Base-by-base conservation (phyloP, 345 rosid genomes). In the Salix brachista region DNA sequence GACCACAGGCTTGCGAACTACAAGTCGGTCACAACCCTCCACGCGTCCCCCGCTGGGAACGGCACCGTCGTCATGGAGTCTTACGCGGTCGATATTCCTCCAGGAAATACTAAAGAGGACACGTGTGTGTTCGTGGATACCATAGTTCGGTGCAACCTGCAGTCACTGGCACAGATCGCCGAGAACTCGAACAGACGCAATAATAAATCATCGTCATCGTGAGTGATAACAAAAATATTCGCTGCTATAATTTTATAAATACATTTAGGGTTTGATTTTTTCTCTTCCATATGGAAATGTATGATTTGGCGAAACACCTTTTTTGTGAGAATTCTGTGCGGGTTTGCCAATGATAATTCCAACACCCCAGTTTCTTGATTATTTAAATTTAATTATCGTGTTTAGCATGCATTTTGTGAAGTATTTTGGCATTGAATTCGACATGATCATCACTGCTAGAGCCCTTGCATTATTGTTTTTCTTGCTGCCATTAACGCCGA, bases 81-180 rank as follows among this genome's bases (percentile, higher is more conserved):
- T 0, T 86, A 86, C 87, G 87, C 83, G 52, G 89, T 86, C 78
- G 89, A 86, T 60, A 76, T 84, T 18, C 89, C 89, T 12, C 81
- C 83, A 23, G 89, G 89, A n/a, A 86, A 84, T 82, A 84, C 87
- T 8, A 73, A 78, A 61, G 89, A 86, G 77, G 89, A 86, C 73
- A 84, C 89, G 16, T 85, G 82, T 26, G 80, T 79, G 72, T 86
- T 86, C 77, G 86, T 85, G 52, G 89, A 86, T 75, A 86, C 89
- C 17, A 74, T 86, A 78, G 87, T 86, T 6, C 81, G 82, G 78
- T 83, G 86, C 76, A 86, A 86, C 75, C 86, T 86, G 17, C 87
- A 84, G 82, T 82, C 81, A 37, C 84, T 86, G 56, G 85, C 80
- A 4, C 84, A 73, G 80, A 77, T 81, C 78, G 78, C 84, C 48